These are phyloP conservation scores for Xerocomellus amylosporus DNA, from an alignment of 768 basidiomycete species.

Conservation along the genomic window DNA sequence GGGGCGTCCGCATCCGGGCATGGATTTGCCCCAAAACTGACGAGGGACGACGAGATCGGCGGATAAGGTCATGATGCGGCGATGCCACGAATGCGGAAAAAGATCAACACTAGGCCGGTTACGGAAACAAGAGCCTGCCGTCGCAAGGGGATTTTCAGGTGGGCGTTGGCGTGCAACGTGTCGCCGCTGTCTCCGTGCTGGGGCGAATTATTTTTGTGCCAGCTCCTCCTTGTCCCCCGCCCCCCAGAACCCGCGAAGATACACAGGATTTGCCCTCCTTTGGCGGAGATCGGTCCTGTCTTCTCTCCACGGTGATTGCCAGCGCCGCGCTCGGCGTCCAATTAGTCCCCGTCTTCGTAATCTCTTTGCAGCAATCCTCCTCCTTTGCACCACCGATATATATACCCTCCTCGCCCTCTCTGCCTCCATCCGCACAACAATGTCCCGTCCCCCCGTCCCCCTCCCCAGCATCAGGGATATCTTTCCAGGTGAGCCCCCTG, in stretches of 20 bases:
- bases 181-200: no score
- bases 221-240: no score
- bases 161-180: background rate
- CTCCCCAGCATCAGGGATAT: conserved; percentile 54
- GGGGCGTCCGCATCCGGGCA: conserved; percentile 13
- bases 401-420: conserved; percentile 6
- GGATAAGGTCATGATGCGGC: conserved; percentile 33
- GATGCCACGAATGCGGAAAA: conserved; percentile 23
- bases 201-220: no score
- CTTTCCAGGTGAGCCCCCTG: conserved; percentile 45
- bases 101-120: conserved; percentile 30
- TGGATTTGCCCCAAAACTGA: conserved; percentile 25
- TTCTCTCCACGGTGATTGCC: conserved; percentile 28
- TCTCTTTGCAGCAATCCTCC: conserved; percentile 10
- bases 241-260: conserved; percentile 15
- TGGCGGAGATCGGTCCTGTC: conserved; percentile 17
- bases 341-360: conserved; percentile 20
- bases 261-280: conserved; percentile 22
- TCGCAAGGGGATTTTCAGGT: conserved; percentile 6
- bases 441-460: conserved; percentile 30
- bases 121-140: conserved; percentile 13
- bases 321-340: conserved; percentile 18
- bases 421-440: background rate
- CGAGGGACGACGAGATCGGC: conserved; percentile 35
- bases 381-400: conserved; percentile 7